Base-by-base conservation (phyloP, 169 alveolate genomes). In the Cryptosporidium xiaoi region DNA sequence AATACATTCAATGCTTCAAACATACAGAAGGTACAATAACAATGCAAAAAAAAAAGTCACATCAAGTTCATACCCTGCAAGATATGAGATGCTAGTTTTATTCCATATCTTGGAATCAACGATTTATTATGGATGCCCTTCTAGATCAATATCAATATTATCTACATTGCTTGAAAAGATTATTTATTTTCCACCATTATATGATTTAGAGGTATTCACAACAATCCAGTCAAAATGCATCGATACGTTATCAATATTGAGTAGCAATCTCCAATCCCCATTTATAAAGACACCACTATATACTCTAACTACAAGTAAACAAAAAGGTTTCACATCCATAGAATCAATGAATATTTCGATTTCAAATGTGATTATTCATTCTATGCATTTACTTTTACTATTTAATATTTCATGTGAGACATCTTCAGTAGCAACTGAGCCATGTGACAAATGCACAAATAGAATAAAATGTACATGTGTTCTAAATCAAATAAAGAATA, bases 1-100 rank as follows among this genome's bases (percentile, higher is more conserved):
- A n/a, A 66, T 77, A 15, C 87, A 77, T 44, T 60, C 87, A 60
- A 44, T 77, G 71, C 71, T 77, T 27, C 87, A 77, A 27, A 53
- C 71, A 44, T 77, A 77, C 64, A 31, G 87, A 58, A 60, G 51
- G 13, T 62, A 77, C 48, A 29, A 34, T 16, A 60, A 58, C 15
- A 29, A 60, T 60, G 24, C 36, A 12, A 51, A 60, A 60, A 60
- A 24, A 15, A 34, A n/a, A 18, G 15, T 44, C 33, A 16, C n/a
- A 18, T 36, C 58, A n/a, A 29, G 29, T 18, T 24, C 67, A 33
- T 56, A 69, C 36, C 87, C 87, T 58, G 40, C 71, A 34, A 56
- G 87, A 56, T 77, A 77, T 44, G 87, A 77, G 64, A 40, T 60
- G 51, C 15, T 77, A 10, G 40, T 64, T 3, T 44, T 77, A 18